Evolutionary conservation across 1,284 basidiomycete genomes (phyloP), one percentile per base, ranked within the genome.

Genomic region (Dichomitus squalens): DNA sequence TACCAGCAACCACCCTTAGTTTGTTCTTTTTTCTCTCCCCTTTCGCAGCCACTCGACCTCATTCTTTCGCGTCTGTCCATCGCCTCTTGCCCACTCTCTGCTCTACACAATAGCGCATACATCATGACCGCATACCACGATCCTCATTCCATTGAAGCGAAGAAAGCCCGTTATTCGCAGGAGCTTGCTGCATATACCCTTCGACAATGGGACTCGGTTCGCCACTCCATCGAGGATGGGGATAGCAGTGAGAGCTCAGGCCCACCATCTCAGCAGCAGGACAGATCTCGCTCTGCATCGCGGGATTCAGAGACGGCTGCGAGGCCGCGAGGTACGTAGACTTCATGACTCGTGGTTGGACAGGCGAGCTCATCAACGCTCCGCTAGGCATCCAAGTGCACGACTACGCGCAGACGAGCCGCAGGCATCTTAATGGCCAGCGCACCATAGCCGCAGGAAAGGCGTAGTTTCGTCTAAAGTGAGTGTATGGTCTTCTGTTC

Each of bases 181-280:
- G 79, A 86, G 64, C 72, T 88, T n/a, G 82, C 81, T 0, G 82
- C 75, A 3, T 78, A 86, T 67, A 88, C 85, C 5, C 72, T 79
- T 39, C 76, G 75, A 44, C 85, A 87, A 66, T 85, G 81, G 79
- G 76, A 80, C 50, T 40, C 64, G 18, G 72, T 70, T 27, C 69
- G 73, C 66, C 66, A 68, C 41, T 49, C 64, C 3, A 59, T 69
- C 46, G 69, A 75, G 39, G 54, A 53, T 11, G 53, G 56, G 36
- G 36, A 50, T 18, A 21, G 53, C 12, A 58, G 61, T 7, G 53
- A 61, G 55, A 49, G 60, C 4, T 25, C 50, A 21, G 50, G 18
- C 14, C 20, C 49, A 33, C 41, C 39, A 31, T 12, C 9, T 3
- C 44, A 31, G 33, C 55, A 54, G 11, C 55, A 36, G 51, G 48